Conservation (phyloP, 805 yeast species). For the Candida bentonensis region DNA sequence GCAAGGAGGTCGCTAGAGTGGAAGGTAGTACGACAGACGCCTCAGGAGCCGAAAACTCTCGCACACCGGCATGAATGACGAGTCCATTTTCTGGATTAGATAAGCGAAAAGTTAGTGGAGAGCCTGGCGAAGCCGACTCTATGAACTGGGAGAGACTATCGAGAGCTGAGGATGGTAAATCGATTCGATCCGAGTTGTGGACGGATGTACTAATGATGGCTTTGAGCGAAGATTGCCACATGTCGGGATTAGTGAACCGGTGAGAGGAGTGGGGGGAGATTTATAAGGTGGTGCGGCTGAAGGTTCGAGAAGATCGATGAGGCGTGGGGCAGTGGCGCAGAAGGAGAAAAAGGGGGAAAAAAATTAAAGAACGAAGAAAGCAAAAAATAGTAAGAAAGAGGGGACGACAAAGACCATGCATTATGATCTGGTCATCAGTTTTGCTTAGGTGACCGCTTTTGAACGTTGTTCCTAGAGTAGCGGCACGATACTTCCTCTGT, state of each 20-base stretch:
- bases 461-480: too few relatives aligned
- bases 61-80: conserved; percentile 29
- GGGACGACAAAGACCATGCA: too few relatives aligned
- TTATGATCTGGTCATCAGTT: too few relatives aligned
- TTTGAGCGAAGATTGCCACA: not conserved
- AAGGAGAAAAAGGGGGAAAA: too few relatives aligned
- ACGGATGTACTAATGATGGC: not conserved
- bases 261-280: not conserved
- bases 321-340: too few relatives aligned
- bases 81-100: conserved; percentile 13
- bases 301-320: not conserved
- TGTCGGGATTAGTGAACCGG: not conserved
- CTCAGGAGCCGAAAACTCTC: conserved; percentile 33
- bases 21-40: conserved; percentile 25
- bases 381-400: too few relatives aligned
- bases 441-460: too few relatives aligned
- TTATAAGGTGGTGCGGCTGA: not conserved
- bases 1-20: conserved; percentile 21
- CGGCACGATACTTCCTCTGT: too few relatives aligned
- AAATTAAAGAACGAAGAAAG: too few relatives aligned
- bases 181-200: conserved; percentile 1
- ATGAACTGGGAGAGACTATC: not conserved
- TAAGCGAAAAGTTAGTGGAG: conserved; percentile 26
- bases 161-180: conserved; percentile 1
- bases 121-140: conserved; percentile 15